A percentile compares a stretch with the other conserved stretches of the same genome.
Evolutionary conservation across 805 yeast species (phyloP).

Genomic region (Yarrowia deformans): DNA sequence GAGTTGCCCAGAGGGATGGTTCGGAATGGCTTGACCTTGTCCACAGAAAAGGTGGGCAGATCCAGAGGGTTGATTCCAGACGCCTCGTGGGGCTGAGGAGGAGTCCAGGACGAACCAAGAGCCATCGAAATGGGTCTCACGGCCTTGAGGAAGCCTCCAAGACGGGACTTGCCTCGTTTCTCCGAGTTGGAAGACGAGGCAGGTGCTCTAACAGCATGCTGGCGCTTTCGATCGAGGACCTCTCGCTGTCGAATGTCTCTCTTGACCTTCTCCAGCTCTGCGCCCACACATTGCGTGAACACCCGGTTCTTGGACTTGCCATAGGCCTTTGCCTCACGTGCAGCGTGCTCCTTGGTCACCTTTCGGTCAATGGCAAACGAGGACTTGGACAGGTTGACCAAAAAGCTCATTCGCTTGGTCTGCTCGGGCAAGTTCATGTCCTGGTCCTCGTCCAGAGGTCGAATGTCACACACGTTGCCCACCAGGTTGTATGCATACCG

Average conservation of each 20-base stretch:
- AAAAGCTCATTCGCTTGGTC: conserved; percentile 45
- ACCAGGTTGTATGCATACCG: conserved; percentile 70
- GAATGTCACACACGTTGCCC: conserved; percentile 59
- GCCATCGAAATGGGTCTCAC: conserved; percentile 55
- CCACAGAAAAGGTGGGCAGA: conserved; percentile 20
- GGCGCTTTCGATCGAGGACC: conserved; percentile 44
- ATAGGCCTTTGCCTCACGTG: conserved; percentile 54
- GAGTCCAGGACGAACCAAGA: conserved; percentile 41
- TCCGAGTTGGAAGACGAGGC: conserved; percentile 32
- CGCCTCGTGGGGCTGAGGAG: conserved; percentile 27
- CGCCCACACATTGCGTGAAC: conserved; percentile 56
- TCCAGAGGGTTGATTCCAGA: conserved; percentile 28
- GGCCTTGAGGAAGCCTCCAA: conserved; percentile 53
- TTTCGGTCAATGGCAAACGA: conserved; percentile 47
- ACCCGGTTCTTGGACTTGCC: conserved; percentile 53
- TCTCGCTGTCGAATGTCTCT: conserved; percentile 61
- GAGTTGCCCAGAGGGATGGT: conserved; percentile 29
- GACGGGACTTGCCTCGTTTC: conserved; percentile 46
- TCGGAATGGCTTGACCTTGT: conserved; percentile 32
- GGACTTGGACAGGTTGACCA: conserved; percentile 49
- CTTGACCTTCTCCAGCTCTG: conserved; percentile 60
- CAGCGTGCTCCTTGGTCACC: conserved; percentile 53
- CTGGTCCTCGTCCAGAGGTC: conserved; percentile 46
- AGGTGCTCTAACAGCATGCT: conserved; percentile 32
- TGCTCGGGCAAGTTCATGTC: conserved; percentile 42